Conservation (phyloP, 768 basidiomycete genomes). For the Calocybe cyanea region DNA sequence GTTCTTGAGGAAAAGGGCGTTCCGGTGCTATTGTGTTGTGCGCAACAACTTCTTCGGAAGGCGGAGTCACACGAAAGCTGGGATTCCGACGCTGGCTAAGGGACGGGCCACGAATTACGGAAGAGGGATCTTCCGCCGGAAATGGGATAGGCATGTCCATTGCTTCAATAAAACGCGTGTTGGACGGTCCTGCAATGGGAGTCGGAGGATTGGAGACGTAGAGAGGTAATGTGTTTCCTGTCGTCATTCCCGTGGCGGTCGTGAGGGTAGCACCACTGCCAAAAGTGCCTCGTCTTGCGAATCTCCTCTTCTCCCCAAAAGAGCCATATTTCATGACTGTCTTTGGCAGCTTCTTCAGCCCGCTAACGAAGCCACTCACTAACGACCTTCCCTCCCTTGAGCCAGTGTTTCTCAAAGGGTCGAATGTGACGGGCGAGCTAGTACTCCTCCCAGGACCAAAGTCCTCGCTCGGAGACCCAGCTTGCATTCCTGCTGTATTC, state of each 20-base stretch:
- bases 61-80: conserved; percentile 28
- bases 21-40: conserved; percentile 23
- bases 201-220: conserved; percentile 38
- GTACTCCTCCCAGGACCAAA: conserved; percentile 13
- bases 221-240: conserved; percentile 29
- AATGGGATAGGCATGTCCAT: conserved; percentile 28
- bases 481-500: conserved; percentile 13
- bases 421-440: background rate
- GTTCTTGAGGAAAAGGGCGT: conserved; percentile 14
- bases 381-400: conserved; percentile 23
- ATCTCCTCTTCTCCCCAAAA: conserved; percentile 19
- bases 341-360: conserved; percentile 30
- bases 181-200: conserved; percentile 28
- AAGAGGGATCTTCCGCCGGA: conserved; percentile 11
- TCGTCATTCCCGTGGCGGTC: conserved; percentile 25
- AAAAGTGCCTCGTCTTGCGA: conserved; percentile 18
- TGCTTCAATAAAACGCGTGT: conserved; percentile 29
- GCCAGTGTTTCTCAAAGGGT: background rate
- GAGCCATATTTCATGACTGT: conserved; percentile 26
- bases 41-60: conserved; percentile 22
- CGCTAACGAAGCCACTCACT: conserved; percentile 33
- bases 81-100: conserved; percentile 22
- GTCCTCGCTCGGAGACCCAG: conserved; percentile 15
- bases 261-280: conserved; percentile 26
- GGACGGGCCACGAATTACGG: conserved; percentile 14